Evolutionary conservation across 1,284 basidiomycete genomes (phyloP).

Genomic region (Ganoderma multipileum): DNA sequence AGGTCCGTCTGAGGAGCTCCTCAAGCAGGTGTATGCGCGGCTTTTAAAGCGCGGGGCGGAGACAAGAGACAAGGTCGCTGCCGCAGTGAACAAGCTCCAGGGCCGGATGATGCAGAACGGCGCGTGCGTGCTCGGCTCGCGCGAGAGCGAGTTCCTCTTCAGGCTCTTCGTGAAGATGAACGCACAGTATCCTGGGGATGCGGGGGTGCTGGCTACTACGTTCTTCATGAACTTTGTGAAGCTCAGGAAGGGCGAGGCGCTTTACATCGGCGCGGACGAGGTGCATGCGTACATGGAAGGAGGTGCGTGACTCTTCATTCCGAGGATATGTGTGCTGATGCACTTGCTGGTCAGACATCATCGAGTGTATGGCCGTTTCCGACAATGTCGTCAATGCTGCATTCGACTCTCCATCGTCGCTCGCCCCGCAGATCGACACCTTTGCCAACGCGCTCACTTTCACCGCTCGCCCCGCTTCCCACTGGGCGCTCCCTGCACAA

Average conservation of each 20-base stretch:
- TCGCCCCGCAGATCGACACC: constrained; percentile 89
- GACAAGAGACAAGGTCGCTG: constrained; percentile 22
- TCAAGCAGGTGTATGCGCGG: constrained; percentile 75
- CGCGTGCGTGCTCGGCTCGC: constrained; percentile 20
- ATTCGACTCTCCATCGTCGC: constrained; percentile 75
- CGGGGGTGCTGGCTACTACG: constrained; percentile 86
- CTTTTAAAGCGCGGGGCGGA: constrained; percentile 64
- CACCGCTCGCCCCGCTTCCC: constrained; percentile 67
- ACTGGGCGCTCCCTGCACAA: constrained; percentile 71
- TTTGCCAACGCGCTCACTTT: constrained; percentile 91
- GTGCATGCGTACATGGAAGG: constrained; percentile 96
- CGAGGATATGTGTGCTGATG: background rate
- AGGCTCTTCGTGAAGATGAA: constrained; percentile 78
- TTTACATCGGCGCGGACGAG: constrained; percentile 94
- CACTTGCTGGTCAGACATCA: constrained; percentile 71
- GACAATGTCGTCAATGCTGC: constrained; percentile 99
- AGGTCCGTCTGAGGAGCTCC: constrained; percentile 51
- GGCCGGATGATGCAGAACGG: constrained; percentile 20
- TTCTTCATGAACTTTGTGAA: constrained; percentile 90
- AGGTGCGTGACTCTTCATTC: constrained; percentile 53
- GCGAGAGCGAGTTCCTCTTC: constrained; percentile 45
- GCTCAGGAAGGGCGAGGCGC: constrained; percentile 84
- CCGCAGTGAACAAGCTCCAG: constrained; percentile 25
- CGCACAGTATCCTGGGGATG: constrained; percentile 87
- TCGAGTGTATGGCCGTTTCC: constrained; percentile 96